Evolutionary conservation across 176 grass and related monocot species (phyloP), one percentile per base, ranked within the genome.

Genomic region (Poa pratensis): DNA sequence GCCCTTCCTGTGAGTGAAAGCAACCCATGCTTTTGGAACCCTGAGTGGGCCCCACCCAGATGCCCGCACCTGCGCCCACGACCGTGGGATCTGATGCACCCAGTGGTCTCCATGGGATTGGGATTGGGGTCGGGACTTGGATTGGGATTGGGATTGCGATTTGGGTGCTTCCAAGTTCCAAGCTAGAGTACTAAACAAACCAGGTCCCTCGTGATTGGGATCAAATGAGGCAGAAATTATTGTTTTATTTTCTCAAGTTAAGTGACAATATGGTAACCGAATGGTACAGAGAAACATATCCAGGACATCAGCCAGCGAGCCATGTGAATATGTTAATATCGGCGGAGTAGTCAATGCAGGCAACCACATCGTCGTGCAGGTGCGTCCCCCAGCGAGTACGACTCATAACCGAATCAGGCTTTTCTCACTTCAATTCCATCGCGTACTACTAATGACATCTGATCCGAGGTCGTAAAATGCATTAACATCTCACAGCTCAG

Each of bases 1-100:
- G n/a, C n/a, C n/a, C n/a, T 60, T 46, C 59, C 70, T 76, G 78
- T 54, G 83, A 82, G 78, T 54, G 83, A 82, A 82, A 82, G 73
- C 83, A 90, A 86, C 79, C 14, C 8, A 82, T 83, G 52, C 72
- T 68, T 63, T 63, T 70, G 1, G 70, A 60, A 74, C 69, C 64
- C 53, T n/a, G 46, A 48, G 18, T 0, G 69, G 69, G 42, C 19
- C 70, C 71, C 14, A 18, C 20, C 15, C 87, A 85, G 77, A 80
- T 35, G 87, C 55, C 84, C 17, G 28, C 62, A 64, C 68, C 73
- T 75, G 69, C n/a, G 68, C 32, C 55, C 53, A 54, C 60, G 40
- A 46, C 57, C 30, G 18, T 63, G 66, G 78, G 87, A 80, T 75
- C 59, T 53, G 5, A 37, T 4, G 5, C 35, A 37, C n/a, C 19